A percentile compares a stretch with the other conserved stretches of the same genome.
These are phyloP conservation scores for Pisolithus sp. DNA, from an alignment of 768 basidiomycete genomes.

Conservation along the genomic window DNA sequence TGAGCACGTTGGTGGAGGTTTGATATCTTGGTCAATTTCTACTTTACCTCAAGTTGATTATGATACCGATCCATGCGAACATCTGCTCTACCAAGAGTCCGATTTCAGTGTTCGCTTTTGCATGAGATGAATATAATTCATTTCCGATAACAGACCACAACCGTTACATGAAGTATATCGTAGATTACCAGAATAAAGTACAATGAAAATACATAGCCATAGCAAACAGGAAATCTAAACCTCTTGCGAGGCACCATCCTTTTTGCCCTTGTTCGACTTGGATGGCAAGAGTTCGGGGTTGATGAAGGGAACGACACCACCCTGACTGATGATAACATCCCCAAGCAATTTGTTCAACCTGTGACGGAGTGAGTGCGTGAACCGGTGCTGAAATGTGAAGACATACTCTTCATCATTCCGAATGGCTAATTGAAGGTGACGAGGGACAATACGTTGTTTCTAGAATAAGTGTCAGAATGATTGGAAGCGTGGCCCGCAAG, in stretches of 20 bases:
- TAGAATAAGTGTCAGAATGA: neutral
- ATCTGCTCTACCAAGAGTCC: too few relatives aligned
- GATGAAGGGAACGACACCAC: constrained; percentile 70
- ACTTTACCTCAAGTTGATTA: neutral
- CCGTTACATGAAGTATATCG: constrained; percentile 22
- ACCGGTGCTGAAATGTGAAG: neutral
- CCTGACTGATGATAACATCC: constrained; percentile 65
- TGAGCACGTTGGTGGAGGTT: neutral
- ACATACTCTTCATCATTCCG: constrained; percentile 69
- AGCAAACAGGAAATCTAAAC: constrained; percentile 29
- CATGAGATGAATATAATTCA: too few relatives aligned
- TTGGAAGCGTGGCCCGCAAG: neutral
- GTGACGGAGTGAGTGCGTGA: neutral
- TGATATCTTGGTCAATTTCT: neutral
- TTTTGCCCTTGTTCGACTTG: constrained; percentile 42
- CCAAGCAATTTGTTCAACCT: constrained; percentile 54
- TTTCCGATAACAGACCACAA: neutral
- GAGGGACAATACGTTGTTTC: constrained; percentile 77
- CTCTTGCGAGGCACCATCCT: constrained; percentile 45
- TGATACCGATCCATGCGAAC: neutral
- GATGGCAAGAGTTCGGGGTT: constrained; percentile 42
- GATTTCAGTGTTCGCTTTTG: too few relatives aligned
- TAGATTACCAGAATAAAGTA: constrained; percentile 25
- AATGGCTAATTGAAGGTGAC: constrained; percentile 70
- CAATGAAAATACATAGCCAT: constrained; percentile 16